A percentile compares a stretch with the other conserved stretches of the same genome.
Conservation (phyloP, 257 asterid species). For the Salvia miltiorrhiza region DNA sequence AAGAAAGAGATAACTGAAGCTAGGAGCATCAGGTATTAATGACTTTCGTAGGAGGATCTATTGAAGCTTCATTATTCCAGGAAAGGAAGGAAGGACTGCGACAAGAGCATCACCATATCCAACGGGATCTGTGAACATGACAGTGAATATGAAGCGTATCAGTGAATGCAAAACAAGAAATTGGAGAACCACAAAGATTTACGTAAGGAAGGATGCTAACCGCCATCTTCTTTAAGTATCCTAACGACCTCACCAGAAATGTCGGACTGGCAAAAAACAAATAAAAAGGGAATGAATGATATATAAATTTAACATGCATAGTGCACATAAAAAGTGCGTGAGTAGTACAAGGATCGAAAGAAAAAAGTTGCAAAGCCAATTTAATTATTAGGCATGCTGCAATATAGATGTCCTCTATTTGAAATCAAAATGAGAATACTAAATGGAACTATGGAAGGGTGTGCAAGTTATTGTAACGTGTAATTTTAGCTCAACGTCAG, state of each 20-base stretch:
- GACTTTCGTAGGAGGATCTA: slow-evolving; percentile 11
- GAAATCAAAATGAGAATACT: not conserved
- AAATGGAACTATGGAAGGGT: no score
- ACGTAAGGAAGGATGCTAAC: slow-evolving; percentile 32
- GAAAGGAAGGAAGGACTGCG: slow-evolving; percentile 82
- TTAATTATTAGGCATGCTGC: not conserved
- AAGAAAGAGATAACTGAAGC: not conserved
- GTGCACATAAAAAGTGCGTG: not conserved
- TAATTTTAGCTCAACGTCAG: not conserved
- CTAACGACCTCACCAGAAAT: slow-evolving; percentile 75
- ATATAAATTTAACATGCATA: not conserved
- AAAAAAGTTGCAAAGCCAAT: not conserved
- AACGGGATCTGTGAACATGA: slow-evolving; percentile 54
- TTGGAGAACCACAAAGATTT: not conserved
- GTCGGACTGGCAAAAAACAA: slow-evolving; percentile 45
- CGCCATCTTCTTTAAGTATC: slow-evolving; percentile 71
- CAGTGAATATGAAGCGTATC: not conserved
- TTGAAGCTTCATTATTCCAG: slow-evolving; percentile 72
- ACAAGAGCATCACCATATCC: slow-evolving; percentile 82
- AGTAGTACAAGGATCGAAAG: not conserved
- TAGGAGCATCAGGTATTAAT: not conserved
- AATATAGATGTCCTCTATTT: not conserved
- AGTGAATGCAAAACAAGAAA: not conserved
- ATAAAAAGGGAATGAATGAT: not conserved
- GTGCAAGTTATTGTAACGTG: not conserved